phyloP scores from a whole-genome alignment of 2,329 filamentous ascomycete genomes.

The Beauveria caledonica region DNA sequence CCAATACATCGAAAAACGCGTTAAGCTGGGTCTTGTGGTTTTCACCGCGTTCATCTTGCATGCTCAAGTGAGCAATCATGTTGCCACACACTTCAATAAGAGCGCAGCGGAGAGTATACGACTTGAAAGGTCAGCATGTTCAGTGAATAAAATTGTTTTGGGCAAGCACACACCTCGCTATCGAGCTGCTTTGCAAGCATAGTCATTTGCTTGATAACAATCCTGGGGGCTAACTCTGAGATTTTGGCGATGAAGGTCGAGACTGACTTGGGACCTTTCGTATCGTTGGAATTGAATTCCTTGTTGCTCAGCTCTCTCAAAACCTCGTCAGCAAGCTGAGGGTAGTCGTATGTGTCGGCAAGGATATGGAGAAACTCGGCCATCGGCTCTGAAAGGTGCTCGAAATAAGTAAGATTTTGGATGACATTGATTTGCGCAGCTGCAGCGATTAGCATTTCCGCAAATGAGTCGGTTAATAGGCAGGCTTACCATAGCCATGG shows the following conservation, averaged over 20 bases:
- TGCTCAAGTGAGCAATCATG: constrained; percentile 82
- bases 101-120: constrained; percentile 86
- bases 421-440: constrained; percentile 96
- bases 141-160: too few species aligned
- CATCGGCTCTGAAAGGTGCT: constrained; percentile 98
- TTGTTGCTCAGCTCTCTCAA: constrained; percentile 92
- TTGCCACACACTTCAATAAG: constrained; percentile 97
- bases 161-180: constrained; percentile 61
- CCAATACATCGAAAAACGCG: constrained; percentile 92
- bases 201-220: constrained; percentile 97
- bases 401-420: constrained; percentile 95
- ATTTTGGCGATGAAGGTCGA: constrained; percentile 89
- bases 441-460: constrained; percentile 32
- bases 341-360: constrained; percentile 94
- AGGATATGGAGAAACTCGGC: constrained; percentile 95
- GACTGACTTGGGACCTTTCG: constrained; percentile 89
- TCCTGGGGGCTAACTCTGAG: constrained; percentile 80
- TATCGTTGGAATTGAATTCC: constrained; percentile 96
- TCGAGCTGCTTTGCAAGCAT: constrained; percentile 90
- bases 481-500: constrained; percentile 73
- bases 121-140: constrained; percentile 39
- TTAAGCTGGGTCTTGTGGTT: constrained; percentile 93
- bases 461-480: not conserved
- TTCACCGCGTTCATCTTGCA: constrained; percentile 82
- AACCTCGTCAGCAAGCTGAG: constrained; percentile 88